These are phyloP conservation scores for Cymbopogon citratus DNA, from an alignment of 176 grass and related monocot species.

Conservation along the genomic window DNA sequence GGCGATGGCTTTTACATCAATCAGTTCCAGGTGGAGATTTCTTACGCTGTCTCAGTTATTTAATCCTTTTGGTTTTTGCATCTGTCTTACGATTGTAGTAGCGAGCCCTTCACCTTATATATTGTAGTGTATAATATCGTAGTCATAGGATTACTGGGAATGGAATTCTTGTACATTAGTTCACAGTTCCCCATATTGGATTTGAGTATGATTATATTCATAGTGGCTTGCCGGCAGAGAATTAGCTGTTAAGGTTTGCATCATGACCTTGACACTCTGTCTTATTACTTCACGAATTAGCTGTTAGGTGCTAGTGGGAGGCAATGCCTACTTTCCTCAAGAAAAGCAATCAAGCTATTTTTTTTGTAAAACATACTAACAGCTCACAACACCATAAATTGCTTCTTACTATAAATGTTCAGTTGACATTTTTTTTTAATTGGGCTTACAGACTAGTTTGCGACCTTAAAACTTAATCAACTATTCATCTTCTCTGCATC, in stretches of 20 bases:
- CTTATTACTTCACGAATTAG: neutral
- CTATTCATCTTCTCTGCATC: neutral
- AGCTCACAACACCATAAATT: neutral
- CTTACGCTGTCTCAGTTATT: neutral
- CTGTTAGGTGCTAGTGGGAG: neutral
- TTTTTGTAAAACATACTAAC: neutral
- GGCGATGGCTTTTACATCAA: conserved; percentile 55
- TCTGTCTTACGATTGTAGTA: no score
- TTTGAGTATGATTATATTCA: no score
- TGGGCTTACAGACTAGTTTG: neutral
- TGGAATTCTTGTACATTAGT: neutral
- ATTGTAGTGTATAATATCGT: no score
- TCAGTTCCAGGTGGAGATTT: conserved; percentile 44
- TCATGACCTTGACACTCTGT: neutral
- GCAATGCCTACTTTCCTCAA: neutral
- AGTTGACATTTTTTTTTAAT: neutral
- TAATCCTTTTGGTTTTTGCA: neutral
- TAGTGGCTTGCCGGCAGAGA: neutral
- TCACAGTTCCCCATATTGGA: no score
- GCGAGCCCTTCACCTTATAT: no score
- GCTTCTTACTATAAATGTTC: neutral
- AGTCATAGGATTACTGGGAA: no score
- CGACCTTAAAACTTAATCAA: neutral
- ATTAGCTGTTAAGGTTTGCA: neutral
- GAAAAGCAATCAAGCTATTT: neutral